phyloP scores from a whole-genome alignment of 306 rosid genomes.

The Cyamopsis tetragonoloba region DNA sequence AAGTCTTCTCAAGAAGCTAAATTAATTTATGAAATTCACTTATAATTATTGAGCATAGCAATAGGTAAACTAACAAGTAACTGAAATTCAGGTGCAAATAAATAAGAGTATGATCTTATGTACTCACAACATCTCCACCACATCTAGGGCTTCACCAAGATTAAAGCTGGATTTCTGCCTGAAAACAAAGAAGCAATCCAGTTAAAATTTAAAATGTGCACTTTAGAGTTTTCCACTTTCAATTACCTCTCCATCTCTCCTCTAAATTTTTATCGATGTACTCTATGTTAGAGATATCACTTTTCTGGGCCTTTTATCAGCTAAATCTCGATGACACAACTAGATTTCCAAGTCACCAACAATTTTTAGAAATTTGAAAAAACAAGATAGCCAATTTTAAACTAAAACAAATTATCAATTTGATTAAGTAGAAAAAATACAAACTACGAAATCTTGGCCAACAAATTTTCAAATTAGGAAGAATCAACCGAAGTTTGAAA shows the following conservation, averaged over 20 bases:
- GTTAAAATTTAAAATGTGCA: background rate
- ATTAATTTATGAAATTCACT: too few relatives aligned
- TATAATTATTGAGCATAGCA: too few relatives aligned
- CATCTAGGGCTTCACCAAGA: slow-evolving; percentile 93
- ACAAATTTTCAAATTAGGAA: background rate
- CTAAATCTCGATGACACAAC: background rate
- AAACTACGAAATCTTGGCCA: background rate
- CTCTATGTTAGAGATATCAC: background rate
- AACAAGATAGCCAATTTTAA: background rate
- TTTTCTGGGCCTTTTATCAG: background rate
- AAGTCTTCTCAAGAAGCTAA: too few relatives aligned
- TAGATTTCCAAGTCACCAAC: background rate
- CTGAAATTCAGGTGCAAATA: slow-evolving; percentile 5
- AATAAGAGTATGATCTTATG: slow-evolving; percentile 13
- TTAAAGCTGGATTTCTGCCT: slow-evolving; percentile 91
- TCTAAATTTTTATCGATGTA: background rate
- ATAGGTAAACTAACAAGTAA: slow-evolving; percentile 13
- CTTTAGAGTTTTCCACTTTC: background rate
- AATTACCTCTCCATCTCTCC: background rate
- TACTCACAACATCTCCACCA: slow-evolving; percentile 94
- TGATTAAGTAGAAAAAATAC: background rate
- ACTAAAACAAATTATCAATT: background rate
- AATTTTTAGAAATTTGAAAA: background rate
- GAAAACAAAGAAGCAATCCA: slow-evolving; percentile 32
- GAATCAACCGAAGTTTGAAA: background rate